These are phyloP conservation scores for Cordyceps militaris DNA, from an alignment of 2,329 filamentous ascomycete species.

Conservation along the genomic window DNA sequence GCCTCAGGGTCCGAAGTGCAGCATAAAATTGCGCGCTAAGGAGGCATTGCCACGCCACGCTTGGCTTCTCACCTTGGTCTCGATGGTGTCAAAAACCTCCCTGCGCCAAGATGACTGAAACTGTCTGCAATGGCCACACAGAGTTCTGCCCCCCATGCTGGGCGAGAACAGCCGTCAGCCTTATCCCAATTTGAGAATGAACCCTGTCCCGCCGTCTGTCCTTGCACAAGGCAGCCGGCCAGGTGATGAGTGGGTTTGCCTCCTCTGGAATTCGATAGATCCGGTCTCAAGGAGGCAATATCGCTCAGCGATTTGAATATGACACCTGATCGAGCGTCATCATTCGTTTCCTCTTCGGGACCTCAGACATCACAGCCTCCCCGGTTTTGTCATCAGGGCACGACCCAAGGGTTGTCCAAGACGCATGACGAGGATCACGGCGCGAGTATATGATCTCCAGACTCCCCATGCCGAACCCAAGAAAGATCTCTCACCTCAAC, in stretches of 20 bases:
- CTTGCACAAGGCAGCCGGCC: background rate
- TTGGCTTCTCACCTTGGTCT: background rate
- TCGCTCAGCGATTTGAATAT: constrained; percentile 9
- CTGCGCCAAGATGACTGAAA: constrained; percentile 6
- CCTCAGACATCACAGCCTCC: background rate
- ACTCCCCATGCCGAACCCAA: background rate
- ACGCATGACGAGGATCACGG: background rate
- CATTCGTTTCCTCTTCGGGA: background rate
- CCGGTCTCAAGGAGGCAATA: constrained; percentile 17
- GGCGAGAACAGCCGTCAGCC: background rate
- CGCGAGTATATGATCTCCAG: constrained; percentile 11
- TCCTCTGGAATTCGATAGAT: constrained; percentile 10
- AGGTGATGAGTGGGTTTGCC: background rate
- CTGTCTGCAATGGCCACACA: background rate
- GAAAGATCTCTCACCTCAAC: background rate
- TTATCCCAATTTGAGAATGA: background rate
- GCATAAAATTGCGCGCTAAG: background rate
- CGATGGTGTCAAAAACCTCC: background rate
- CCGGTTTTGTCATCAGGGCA: background rate
- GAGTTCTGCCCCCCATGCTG: background rate
- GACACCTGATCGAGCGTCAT: background rate
- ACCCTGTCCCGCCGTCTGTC: background rate
- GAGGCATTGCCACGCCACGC: background rate
- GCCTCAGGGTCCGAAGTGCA: background rate
- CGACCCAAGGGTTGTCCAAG: background rate